Evolutionary conservation across 148 eudicot genomes (phyloP).

Genomic region (Euryodendron excelsum): DNA sequence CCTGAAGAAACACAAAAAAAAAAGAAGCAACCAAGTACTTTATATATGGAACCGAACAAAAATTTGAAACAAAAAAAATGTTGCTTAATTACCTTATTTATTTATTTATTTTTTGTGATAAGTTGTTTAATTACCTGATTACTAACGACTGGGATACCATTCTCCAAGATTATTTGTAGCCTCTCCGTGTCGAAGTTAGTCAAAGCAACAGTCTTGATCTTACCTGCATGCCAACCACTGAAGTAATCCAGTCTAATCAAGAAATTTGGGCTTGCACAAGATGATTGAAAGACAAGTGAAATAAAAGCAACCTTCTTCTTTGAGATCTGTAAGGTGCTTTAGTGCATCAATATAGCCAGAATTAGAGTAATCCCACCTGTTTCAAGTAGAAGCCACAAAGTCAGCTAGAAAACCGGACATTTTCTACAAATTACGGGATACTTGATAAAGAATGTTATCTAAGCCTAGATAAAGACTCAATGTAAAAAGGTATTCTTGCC

Average conservation of each 20-base stretch:
- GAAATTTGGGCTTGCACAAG: background rate
- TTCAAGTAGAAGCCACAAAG: slow-evolving; percentile 23
- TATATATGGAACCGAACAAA: background rate
- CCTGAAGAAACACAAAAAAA: slow-evolving; percentile 48
- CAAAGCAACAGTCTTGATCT: slow-evolving; percentile 93
- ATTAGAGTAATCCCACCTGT: slow-evolving; percentile 99
- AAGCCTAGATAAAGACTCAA: background rate
- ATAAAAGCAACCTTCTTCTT: slow-evolving; percentile 67
- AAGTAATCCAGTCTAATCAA: slow-evolving; percentile 22
- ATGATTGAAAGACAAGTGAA: slow-evolving; percentile 4
- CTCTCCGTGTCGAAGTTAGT: slow-evolving; percentile 95
- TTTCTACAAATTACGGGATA: background rate
- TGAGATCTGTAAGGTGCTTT: slow-evolving; percentile 93
- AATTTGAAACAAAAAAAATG: background rate
- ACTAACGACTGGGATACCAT: slow-evolving; percentile 89
- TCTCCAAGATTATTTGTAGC: slow-evolving; percentile 74
- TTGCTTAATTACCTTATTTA: slow-evolving; percentile 63
- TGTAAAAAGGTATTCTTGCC: background rate
- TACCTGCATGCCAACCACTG: slow-evolving; percentile 51
- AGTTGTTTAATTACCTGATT: slow-evolving; percentile 59
- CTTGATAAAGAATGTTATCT: background rate
- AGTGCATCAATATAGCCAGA: slow-evolving; percentile 94
- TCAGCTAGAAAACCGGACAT: slow-evolving; percentile 9
- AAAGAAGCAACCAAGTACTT: background rate
- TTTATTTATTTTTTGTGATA: background rate